These are phyloP conservation scores for Ormosia emarginata DNA, from an alignment of 306 rosid species.

Conservation along the genomic window DNA sequence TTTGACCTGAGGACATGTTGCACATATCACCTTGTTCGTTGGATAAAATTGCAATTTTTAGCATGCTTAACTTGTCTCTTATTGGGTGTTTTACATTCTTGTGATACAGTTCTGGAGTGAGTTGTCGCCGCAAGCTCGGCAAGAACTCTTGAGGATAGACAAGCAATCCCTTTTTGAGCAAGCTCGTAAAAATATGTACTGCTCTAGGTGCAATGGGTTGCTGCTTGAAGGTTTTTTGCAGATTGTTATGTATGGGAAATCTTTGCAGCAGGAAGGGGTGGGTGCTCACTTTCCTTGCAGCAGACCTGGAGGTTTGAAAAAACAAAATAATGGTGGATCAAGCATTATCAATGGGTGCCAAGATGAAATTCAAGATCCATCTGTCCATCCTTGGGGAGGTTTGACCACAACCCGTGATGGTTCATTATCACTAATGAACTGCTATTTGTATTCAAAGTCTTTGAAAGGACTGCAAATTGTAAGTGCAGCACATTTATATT, in stretches of 20 bases:
- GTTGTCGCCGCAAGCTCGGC: conserved; percentile 63
- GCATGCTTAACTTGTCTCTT: conserved; percentile 27
- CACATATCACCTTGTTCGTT: neutral
- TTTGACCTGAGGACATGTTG: conserved; percentile 6
- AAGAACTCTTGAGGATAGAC: conserved; percentile 87
- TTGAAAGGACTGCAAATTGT: conserved; percentile 85
- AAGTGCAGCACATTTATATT: conserved; percentile 30
- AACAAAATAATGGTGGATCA: conserved; percentile 51
- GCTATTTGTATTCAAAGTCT: conserved; percentile 79
- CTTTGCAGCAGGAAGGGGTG: conserved; percentile 75
- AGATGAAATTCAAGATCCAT: conserved; percentile 89
- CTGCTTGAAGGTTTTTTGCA: conserved; percentile 96
- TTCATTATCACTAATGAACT: conserved; percentile 79
- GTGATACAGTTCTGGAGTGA: conserved; percentile 87
- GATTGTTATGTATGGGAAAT: conserved; percentile 92
- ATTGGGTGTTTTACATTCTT: conserved; percentile 23
- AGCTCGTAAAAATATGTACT: conserved; percentile 98
- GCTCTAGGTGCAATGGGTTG: conserved; percentile 98
- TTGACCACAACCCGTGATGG: conserved; percentile 86
- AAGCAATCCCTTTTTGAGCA: conserved; percentile 96
- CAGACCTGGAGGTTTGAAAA: conserved; percentile 47
- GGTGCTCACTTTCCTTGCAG: conserved; percentile 45
- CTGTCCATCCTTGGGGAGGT: conserved; percentile 99
- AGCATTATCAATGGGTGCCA: conserved; percentile 45
- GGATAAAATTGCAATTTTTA: neutral